Evolutionary conservation across 2,329 filamentous ascomycete genomes (phyloP), one percentile per base, ranked within the genome.

Genomic region (Calonectria hongkongensis): DNA sequence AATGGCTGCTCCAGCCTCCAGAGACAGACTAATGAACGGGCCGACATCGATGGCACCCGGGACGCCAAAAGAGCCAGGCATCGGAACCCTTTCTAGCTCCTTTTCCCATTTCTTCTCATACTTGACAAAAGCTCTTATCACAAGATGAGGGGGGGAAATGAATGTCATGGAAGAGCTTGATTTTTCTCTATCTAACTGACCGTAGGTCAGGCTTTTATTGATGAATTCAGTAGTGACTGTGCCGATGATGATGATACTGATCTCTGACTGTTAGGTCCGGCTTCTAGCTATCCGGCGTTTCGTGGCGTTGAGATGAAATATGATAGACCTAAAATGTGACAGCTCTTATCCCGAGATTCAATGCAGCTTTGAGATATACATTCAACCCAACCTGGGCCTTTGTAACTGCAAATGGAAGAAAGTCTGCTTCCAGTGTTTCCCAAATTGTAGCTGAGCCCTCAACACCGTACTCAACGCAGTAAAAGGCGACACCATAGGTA

Each of bases 381-480:
- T 9, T 9, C 5, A 33, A 33, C 6, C 33, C 33, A 36, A 36
- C 10, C 33, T 36, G 33, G 33, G 33, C 33, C 10, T 39, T 21
- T 1, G 28, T 4, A 16, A 72, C 47, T 15, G 28, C 16, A 43
- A 58, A 72, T 43, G 16, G 27, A 21, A 21, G 21, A 21, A 21
- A 21, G 21, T 21, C 21, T 21, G 21, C 21, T 21, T 21, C 39
- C 6, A 50, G 28, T 21, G 65, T 48, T 25, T 65, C 65, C 9
- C 8, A 30, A 7, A 72, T 33, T 4, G 16, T 43, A 1, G 48
- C 28, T 7, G 41, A 45, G 1, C 65, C 65, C 2, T 1, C 9
- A 65, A 72, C 41, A 33, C 70, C 60, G 41, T 65, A 72, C 21
- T 72, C 70, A 6, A 72, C 70, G 16, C 70, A 72, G 56, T 65